Base-by-base conservation (phyloP, 2,329 filamentous ascomycete genomes). In the Calonectria hawksworthii region DNA sequence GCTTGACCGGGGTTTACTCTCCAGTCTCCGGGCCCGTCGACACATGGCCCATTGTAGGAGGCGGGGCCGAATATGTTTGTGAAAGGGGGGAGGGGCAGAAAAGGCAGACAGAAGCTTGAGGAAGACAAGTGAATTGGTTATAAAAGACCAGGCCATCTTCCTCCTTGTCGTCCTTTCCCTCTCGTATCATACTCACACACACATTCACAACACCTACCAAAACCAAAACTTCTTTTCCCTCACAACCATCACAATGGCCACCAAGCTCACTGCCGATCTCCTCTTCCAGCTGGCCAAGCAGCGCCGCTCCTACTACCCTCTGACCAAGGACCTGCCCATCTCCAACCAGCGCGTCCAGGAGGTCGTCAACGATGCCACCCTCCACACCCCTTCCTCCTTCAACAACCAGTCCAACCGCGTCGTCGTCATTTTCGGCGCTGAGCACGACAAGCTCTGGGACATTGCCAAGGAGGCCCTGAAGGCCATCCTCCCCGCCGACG, bases 361-460 rank as follows among this genome's bases (percentile, higher is more conserved):
- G 80, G 91, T 96, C 82, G 90, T 93, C 84, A 87, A 89, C 84
- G 84, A 91, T 79, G 89, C 92, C 70, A 88, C 97, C 79, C 88
- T 92, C 74, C 89, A 95, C 84, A 89, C 93, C 2, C 96, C 96
- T 52, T 94, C 92, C 68, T 92, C 93, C 77, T 98, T 98, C 93
- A 98, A 98, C 92, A 94, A 92, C 52, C 96, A 98, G 88, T 92
- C 92, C 79, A 94, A 94, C 79, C 93, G 96, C 74, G 87, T 94
- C 73, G 90, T 98, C 63, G 90, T 98, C 67, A 91, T 98, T 70
- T 90, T 97, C 82, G 93, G 94, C 82, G 91, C 90, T 76, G 94
- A 98, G 85, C 96, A 98, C 88, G 93, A 96, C 81, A 94, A 94
- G 87, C 92, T 98, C 80, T 98, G 96, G 96, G 93, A 95, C 83